These are phyloP conservation scores for Xylariaceae sp. DNA, from an alignment of 2,329 filamentous ascomycete genomes.

Conservation along the genomic window DNA sequence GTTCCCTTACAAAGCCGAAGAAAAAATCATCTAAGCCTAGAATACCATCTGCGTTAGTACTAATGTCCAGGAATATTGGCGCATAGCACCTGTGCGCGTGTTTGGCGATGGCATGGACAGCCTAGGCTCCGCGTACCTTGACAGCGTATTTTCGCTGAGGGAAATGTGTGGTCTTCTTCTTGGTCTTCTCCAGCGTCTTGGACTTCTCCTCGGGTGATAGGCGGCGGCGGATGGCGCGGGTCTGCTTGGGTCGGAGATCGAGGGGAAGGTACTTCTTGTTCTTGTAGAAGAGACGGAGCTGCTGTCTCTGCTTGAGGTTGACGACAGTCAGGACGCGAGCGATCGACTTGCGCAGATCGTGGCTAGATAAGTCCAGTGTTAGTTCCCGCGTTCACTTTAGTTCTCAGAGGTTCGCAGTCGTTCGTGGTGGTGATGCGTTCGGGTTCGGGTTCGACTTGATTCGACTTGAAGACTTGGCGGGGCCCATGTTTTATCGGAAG, in stretches of 20 bases:
- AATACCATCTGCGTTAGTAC: slow-evolving; percentile 2
- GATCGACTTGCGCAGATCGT: slow-evolving; percentile 99
- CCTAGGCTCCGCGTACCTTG: slow-evolving; percentile 63
- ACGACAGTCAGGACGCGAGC: slow-evolving; percentile 98
- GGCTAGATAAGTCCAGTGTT: slow-evolving; percentile 51
- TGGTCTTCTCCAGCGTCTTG: slow-evolving; percentile 84
- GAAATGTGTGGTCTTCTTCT: slow-evolving; percentile 95
- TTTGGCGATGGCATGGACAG: neutral
- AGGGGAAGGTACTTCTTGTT: slow-evolving; percentile 99
- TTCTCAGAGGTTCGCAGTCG: neutral
- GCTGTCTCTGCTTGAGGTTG: slow-evolving; percentile 98
- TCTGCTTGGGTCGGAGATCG: slow-evolving; percentile 98
- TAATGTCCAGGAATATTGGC: neutral
- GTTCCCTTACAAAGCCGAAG: slow-evolving; percentile 20
- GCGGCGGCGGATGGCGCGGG: slow-evolving; percentile 93
- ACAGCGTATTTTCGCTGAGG: slow-evolving; percentile 98
- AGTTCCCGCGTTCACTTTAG: neutral
- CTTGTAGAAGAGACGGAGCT: slow-evolving; percentile 99
- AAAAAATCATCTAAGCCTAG: slow-evolving; percentile 24
- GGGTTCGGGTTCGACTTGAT: neutral
- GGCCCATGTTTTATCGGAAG: slow-evolving; percentile 6
- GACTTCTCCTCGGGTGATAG: slow-evolving; percentile 88
- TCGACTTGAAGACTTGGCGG: no score
- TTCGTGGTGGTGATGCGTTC: neutral
- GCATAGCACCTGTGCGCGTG: neutral